Percentiles rank a stretch among this genome's conserved stretches.
Conservation (phyloP, 2,329 filamentous ascomycete genomes). For the Ceratocystis harringtonii region DNA sequence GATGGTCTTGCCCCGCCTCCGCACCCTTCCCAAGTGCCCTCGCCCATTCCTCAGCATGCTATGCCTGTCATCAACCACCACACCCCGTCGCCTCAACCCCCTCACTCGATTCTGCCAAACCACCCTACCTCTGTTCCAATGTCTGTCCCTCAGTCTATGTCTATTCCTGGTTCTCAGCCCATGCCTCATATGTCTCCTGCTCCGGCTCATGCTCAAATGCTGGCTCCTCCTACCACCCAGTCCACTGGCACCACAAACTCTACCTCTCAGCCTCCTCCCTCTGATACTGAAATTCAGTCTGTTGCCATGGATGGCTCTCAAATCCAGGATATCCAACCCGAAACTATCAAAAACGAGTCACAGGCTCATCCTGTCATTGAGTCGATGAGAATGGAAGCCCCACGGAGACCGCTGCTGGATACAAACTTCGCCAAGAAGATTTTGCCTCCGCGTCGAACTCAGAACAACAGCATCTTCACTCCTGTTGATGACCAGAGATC, state of each 20-base stretch:
- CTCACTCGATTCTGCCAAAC: conserved; percentile 36
- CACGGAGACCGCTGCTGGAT: conserved; percentile 34
- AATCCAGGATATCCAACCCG: conserved; percentile 18
- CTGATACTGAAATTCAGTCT: conserved; percentile 23
- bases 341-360: conserved; percentile 25
- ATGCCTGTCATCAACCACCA: conserved; percentile 21
- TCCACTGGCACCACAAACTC: conserved; percentile 22
- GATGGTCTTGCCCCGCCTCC: conserved; percentile 32
- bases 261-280: conserved; percentile 28
- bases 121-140: conserved; percentile 15
- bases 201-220: conserved; percentile 32
- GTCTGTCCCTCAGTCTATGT: conserved; percentile 6
- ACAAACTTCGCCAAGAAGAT: conserved; percentile 41
- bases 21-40: conserved; percentile 45
- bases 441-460: conserved; percentile 44
- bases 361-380: conserved; percentile 34
- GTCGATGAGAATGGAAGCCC: conserved; percentile 26
- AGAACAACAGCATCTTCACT: conserved; percentile 81
- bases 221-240: conserved; percentile 25
- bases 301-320: conserved; percentile 4
- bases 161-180: conserved; percentile 24
- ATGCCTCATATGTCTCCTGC: conserved; percentile 38
- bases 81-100: conserved; percentile 46
- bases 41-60: conserved; percentile 27
- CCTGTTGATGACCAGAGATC: conserved; percentile 89